A percentile compares a stretch with the other conserved stretches of the same genome.
These are phyloP conservation scores for Acarospora socialis DNA, from an alignment of 2,329 filamentous ascomycete species.

Conservation along the genomic window DNA sequence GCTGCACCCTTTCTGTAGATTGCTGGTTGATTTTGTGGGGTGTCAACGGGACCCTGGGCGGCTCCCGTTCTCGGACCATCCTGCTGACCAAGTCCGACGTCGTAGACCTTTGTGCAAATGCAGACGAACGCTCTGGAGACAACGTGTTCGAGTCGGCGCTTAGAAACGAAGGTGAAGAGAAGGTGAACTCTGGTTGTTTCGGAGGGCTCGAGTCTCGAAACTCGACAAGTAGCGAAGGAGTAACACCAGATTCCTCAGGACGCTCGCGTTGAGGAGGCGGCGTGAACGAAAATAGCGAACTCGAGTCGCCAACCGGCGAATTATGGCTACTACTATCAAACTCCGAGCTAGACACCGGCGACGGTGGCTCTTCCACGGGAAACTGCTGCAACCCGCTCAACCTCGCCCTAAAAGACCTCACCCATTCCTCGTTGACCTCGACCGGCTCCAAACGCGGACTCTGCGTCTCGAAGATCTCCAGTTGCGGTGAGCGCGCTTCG, in stretches of 20 bases:
- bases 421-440: neutral
- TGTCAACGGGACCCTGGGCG: slow-evolving; percentile 23
- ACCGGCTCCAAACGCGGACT: neutral
- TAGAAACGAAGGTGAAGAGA: slow-evolving; percentile 1
- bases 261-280: neutral
- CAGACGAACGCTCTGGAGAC: neutral
- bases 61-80: slow-evolving; percentile 40
- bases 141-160: neutral
- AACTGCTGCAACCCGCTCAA: too few relatives aligned
- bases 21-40: slow-evolving; percentile 25
- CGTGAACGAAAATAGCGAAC: slow-evolving; percentile 9
- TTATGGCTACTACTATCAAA: neutral
- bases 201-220: neutral
- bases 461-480: neutral
- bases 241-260: neutral
- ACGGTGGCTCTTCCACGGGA: neutral
- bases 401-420: too few relatives aligned
- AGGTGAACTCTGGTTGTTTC: neutral
- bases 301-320: slow-evolving; percentile 9
- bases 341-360: neutral
- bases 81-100: slow-evolving; percentile 11
- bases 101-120: neutral
- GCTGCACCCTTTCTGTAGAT: slow-evolving; percentile 17
- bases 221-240: neutral
- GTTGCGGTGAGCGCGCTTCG: neutral